Base-by-base conservation (phyloP, 2,329 filamentous ascomycete species). In the Scedosporium apiospermum region DNA sequence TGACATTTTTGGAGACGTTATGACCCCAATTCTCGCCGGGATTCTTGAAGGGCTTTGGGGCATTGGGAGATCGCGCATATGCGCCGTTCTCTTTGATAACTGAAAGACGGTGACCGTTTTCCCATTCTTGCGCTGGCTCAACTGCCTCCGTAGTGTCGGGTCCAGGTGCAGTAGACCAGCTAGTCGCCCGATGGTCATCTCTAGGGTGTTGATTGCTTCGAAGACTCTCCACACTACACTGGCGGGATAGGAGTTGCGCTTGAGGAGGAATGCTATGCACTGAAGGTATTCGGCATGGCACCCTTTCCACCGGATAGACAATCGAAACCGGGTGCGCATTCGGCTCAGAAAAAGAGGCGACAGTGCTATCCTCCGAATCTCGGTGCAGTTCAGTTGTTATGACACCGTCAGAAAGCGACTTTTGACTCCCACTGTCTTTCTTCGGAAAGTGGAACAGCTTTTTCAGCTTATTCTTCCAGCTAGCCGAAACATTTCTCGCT, bases 121-220 rank as follows among this genome's bases (percentile, higher is more conserved):
- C 77, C 77, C 80, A 74, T 64, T 82, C 79, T 1, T 79, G 64
- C 71, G 74, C 83, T 5, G 79, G 73, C 2, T 82, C 80, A 2
- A 82, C 85, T 63, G 5, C n/a, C 44, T 21, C 18, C 1, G 80
- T 80, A 1, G 79, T 16, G 12, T 58, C 60, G 26, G 44, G n/a
- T 27, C 16, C 21, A 5, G 21, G 10, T 41, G 23, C 57, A 38
- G 10, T 38, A 23, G 82, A 82, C 88, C 88, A 91, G 71, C 88
- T 91, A 1, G 88, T 90, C 60, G 90, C 83, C 23, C 88, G 76
- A n/a, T 86, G 88, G 66, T 77, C 82, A 21, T 84, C 80, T 46
- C 83, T 80, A 14, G 72, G 76, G 1, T 68, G 68, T 60, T 73
- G 73, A 49, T 71, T 75, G 61, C 74, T 78, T 23, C 66, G 67